Base-by-base conservation (phyloP, 2,329 filamentous ascomycete species). In the Aspergillus terreus region DNA sequence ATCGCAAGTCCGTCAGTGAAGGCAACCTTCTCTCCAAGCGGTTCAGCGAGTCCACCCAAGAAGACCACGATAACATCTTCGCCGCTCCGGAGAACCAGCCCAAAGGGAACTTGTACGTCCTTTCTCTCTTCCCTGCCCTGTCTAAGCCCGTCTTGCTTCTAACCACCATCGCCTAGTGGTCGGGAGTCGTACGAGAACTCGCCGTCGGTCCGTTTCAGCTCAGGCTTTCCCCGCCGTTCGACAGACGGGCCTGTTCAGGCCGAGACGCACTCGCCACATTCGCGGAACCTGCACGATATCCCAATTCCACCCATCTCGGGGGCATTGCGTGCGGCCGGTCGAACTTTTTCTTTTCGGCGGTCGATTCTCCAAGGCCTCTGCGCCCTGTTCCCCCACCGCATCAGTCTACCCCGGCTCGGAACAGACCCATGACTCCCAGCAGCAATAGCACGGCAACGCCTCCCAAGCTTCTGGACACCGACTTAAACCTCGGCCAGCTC, bases 141-240 rank as follows among this genome's bases (percentile, higher is more conserved):
- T 50, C 50, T 55, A 25, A 12, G 7, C 2, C 2, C 40, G 15
- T 21, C 14, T 11, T 32, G 19, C 51, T 55, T 57, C 60, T 68
- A 56, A 68, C 62, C 30, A 49, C 52, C 60, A 60, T 62, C 78
- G 72, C 60, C 73, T 72, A 38, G 15, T 51, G 80, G 77, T 46
- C 71, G 71, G 47, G 71, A 63, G 51, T 70, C 72, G 55, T 68
- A 76, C 55, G 74, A 76, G 54, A 73, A 71, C 57, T 74, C 73
- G 40, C 71, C 75, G 30, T 81, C 79, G 38, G 75, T 76, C 41
- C 77, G 78, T 43, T 73, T 77, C 56, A 82, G 78, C 64, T 81
- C 78, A 25, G 77, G 77, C 27, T 78, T 79, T 6, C 81, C 79
- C 6, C 80, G 79, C 35, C 81, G 78, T 17, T 81, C 78, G n/a